Evolutionary conservation across 2,329 filamentous ascomycete genomes (phyloP), one percentile per base, ranked within the genome.

Genomic region (Lachnellula arida): DNA sequence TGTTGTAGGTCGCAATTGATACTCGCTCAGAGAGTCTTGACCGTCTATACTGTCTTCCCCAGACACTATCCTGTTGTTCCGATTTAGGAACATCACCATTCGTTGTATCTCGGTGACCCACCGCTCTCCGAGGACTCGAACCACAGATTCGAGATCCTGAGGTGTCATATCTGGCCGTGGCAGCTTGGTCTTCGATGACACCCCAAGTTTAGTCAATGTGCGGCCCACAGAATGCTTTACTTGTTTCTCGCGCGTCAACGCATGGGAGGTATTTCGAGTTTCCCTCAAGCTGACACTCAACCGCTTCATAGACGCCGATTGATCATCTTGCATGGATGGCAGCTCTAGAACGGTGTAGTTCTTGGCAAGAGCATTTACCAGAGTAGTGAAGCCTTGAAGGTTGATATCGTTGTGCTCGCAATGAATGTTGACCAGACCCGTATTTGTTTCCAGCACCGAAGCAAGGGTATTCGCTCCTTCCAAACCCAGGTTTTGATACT

Each of bases 341-440:
- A 89, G 76, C 62, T 79, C 80, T 14, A 87, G 68, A 1, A 89
- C 69, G 0, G 80, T 81, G 2, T 77, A 79, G 64, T 90, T 90
- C 43, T 78, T 79, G 57, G 85, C 78, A n/a, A 89, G 71, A 17
- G 84, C 79, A 64, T 89, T 86, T 49, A 89, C 82, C 6, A 88
- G 73, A 51, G 85, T 83, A 0, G 84, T 88, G 60, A 88, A 85
- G 1, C 84, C 85, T 60, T 86, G 82, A n/a, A 88, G 75, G 46
- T 84, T 85, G 54, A 88, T 87, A 53, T 84, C 82, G 65, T 90
- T 90, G 68, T 87, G 84, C 59, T 87, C 85, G 68, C 86, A 89
- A 63, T 88, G 78, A 5, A 90, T 76, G 66, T 89, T 82, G 25
- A 79, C 76, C 5, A 90, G 72, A 1, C 79, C 81, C 2, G 71